Evolutionary conservation across 2,329 filamentous ascomycete species (phyloP), one percentile per base, ranked within the genome.

Genomic region (Aureobasidium melanogenum): DNA sequence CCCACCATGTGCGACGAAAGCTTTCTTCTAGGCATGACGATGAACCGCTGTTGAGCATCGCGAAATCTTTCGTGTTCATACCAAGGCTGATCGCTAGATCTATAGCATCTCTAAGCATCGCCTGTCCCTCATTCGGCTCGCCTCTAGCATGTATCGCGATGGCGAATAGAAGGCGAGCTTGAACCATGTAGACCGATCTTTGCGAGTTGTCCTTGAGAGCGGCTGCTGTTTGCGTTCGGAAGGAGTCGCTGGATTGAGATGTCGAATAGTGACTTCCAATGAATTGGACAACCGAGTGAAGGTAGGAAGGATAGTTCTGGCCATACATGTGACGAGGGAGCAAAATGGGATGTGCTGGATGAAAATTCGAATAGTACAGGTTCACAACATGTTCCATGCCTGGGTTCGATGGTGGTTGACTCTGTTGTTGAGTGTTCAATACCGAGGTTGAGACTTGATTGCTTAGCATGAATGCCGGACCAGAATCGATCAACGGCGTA

Each of bases 1-100:
- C 91, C 92, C 92, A 97, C 91, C 91, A 97, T 1, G 91, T 97
- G 62, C 92, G 82, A 17, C 91, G 84, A 83, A 90, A 88, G 71
- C 87, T 89, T 73, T 97, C 92, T 70, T 92, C 89, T 2, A 92
- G 71, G 2, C 91, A 78, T 0, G 84, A 79, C 63, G 87, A 83
- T 5, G 84, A 84, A 30, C 80, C 77, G 17, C 88, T 86, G 67
- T 90, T 79, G 6, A 80, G 73, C 0, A 79, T 75, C 0, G 90
- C 86, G 71, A 85, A 96, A 0, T 82, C 79, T 52, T 83, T 79
- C 8, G 83, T 84, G 70, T 96, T 86, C 73, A 97, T 82, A 0
- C 88, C 87, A 26, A 96, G 80, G 61, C 90, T 84, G 12, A 95
- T 75, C 1, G 91, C 89, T 48, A 93, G 73, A 14, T 84, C 80